Conservation (phyloP, 768 basidiomycete species). For the Lactarius deliciosus region DNA sequence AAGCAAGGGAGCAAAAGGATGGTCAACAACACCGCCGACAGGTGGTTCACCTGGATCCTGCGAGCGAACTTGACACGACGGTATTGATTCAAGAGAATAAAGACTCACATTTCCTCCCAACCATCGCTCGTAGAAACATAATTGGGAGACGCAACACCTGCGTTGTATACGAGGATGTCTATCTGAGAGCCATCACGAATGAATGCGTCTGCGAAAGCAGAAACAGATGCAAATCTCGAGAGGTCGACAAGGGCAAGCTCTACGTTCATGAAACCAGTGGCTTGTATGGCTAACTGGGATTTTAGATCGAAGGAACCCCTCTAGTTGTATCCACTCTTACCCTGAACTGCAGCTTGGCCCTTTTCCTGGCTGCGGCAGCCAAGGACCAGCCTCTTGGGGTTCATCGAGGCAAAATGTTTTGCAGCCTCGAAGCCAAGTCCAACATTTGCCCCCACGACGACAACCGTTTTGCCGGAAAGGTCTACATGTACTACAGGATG, state of each 20-base stretch:
- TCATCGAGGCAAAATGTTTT: slow-evolving; percentile 29
- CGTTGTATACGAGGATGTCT: slow-evolving; percentile 36
- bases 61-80: neutral
- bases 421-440: slow-evolving; percentile 28
- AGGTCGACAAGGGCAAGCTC: slow-evolving; percentile 33
- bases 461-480: slow-evolving; percentile 28
- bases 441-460: slow-evolving; percentile 29
- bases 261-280: slow-evolving; percentile 20
- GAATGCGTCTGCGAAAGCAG: slow-evolving; percentile 31
- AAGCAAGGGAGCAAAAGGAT: slow-evolving; percentile 23
- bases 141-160: slow-evolving; percentile 29
- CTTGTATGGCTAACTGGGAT: slow-evolving; percentile 18
- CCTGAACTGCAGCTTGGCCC: slow-evolving; percentile 20
- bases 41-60: slow-evolving; percentile 49
- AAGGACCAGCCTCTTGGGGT: slow-evolving; percentile 25
- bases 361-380: slow-evolving; percentile 21
- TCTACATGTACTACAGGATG: slow-evolving; percentile 17
- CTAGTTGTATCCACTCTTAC: slow-evolving; percentile 10
- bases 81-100: neutral
- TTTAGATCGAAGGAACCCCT: neutral
- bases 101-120: slow-evolving; percentile 34
- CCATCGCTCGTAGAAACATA: slow-evolving; percentile 35
- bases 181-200: slow-evolving; percentile 31
- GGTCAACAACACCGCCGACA: slow-evolving; percentile 18
- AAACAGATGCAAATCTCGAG: slow-evolving; percentile 32